A percentile compares a stretch with the other conserved stretches of the same genome.
Evolutionary conservation across 2,329 filamentous ascomycete genomes (phyloP).

Genomic region (Leptographium lundbergii): DNA sequence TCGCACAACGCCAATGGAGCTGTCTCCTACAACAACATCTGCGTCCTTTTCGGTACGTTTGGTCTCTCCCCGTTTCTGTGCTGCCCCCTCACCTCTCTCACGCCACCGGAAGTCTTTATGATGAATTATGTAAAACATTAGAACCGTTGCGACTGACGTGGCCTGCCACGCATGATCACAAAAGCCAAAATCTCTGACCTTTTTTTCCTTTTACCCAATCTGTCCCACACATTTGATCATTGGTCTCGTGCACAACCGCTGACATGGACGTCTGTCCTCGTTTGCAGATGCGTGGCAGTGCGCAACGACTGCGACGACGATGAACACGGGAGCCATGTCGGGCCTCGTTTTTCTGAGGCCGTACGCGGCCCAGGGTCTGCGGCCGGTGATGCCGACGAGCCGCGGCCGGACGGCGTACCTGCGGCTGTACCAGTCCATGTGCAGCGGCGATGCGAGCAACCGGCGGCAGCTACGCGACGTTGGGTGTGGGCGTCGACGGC

Average conservation of each 20-base stretch:
- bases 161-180: constrained; percentile 37
- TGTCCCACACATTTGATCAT: background rate
- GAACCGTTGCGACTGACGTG: constrained; percentile 49
- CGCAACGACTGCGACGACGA: background rate
- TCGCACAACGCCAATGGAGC: background rate
- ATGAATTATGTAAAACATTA: constrained; percentile 39
- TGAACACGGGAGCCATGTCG: constrained; percentile 7
- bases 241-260: background rate
- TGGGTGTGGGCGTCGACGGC: background rate
- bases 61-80: background rate
- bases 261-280: background rate
- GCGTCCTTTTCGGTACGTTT: background rate
- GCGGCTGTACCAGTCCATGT: constrained; percentile 30
- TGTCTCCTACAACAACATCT: background rate
- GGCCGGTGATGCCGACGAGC: constrained; percentile 6
- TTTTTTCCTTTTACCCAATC: background rate
- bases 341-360: constrained; percentile 43
- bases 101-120: constrained; percentile 18
- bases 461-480: background rate
- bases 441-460: background rate
- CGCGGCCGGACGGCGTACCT: constrained; percentile 28
- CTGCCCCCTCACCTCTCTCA: background rate
- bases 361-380: constrained; percentile 31
- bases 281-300: background rate
- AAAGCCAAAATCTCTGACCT: constrained; percentile 29